Evolutionary conservation across 768 basidiomycete species (phyloP), one percentile per base, ranked within the genome.

Genomic region (Neoboletus magnificus): DNA sequence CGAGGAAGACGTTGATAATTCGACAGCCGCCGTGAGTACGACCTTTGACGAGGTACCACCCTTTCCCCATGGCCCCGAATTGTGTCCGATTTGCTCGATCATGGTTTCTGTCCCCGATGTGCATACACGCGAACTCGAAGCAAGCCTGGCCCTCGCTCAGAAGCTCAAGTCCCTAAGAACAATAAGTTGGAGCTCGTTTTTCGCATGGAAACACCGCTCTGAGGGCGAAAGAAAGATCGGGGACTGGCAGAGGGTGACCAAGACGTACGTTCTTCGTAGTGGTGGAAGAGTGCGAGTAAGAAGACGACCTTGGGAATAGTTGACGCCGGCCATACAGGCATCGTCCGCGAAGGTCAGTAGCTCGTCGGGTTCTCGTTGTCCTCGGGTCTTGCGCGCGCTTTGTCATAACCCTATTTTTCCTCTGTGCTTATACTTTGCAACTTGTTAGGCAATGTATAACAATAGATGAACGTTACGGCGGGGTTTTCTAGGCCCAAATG

Each of bases 171-270:
- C 74, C 3, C 53, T 86, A 15, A 62, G 70, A 50, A 75, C 67
- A 1, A 68, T 85, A 29, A 70, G 76, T 18, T 87, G 83, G 82
- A 81, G 78, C 52, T 78, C 83, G 0, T 79, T 79, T 58, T 79
- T 81, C 57, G 48, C 65, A 23, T 56, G 55, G 40, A 53, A 56
- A 59, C 60, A 49, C 7, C 40, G 54, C 30, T 48, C 39, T 48
- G 65, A 51, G 35, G 64, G 54, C 32, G 59, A 59, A 45, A 51
- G 48, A 48, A 63, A 41, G 54, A 53, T 53, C 37, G 63, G 61
- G 6, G 62, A 66, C 57, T 59, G 64, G 64, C 33, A 56, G 48
- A 61, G 63, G 53, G 66, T 61, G 62, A 78, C 79, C 27, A 77
- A 68, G 36, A 65, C 75, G 4, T 77, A 77, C 64, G 61, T 83